Base-by-base conservation (phyloP, 805 yeast species). In the Danielozyma ontarioensis region DNA sequence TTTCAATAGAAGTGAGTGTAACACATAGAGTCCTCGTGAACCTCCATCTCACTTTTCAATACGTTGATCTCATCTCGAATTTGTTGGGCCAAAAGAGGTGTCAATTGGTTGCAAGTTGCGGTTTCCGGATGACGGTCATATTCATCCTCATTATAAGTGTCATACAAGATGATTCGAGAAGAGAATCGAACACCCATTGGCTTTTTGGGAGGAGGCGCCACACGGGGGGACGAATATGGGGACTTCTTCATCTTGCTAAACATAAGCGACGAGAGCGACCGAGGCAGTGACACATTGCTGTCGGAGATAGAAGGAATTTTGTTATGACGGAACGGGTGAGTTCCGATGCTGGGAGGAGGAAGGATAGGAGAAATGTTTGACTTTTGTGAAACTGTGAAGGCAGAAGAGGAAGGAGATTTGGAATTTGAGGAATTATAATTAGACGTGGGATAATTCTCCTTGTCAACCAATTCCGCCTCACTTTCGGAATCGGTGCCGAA, bases 81-180 rank as follows among this genome's bases (percentile, higher is more conserved):
- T 57, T 76, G 77, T 55, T 85, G 88, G 0, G 97, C 96, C 52
- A 88, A 61, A 36, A 72, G 68, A 4, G 97, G 96, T 1, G 96
- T 88, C 55, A 88, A 68, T 52, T 82, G 87, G 57, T 89, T 87
- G 61, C 97, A 90, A 2, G 97, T 88, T 3, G 95, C 95, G 18
- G 80, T 68, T 41, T 88, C 97, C 0, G 97, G 96, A 43, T 80
- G 87, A 48, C 98, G 77, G 57, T 90, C 97, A 57, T 90, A 90
- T 44, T 84, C 96, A 13, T 74, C 79, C 24, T 80, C 79, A 37
- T 80, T 74, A 56, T 83, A 87, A 1, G 96, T 90, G 39, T 87
- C 94, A 57, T 80, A 90, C 27, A 93, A 72, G 5, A 85, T 73
- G 36, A 93, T 85, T 45, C 87, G 70, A 1, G 94, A 80, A 4